These are phyloP conservation scores for Acorus calamus DNA, from an alignment of 106 monocot species.

Conservation along the genomic window DNA sequence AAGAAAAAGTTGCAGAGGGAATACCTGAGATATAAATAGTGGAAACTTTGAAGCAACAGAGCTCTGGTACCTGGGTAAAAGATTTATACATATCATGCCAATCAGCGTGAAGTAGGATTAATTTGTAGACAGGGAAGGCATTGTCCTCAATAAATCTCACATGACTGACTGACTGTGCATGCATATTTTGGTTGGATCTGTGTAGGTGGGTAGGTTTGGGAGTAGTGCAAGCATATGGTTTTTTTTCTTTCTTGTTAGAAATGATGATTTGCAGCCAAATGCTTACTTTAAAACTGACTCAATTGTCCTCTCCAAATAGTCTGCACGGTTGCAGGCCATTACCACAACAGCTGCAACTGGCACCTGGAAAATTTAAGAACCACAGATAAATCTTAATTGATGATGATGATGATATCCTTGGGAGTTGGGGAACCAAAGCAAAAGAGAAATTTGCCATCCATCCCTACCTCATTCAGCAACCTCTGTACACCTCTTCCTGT, in stretches of 20 bases:
- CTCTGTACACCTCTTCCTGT: conserved; percentile 35
- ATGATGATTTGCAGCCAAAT: background rate
- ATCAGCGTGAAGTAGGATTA: no score
- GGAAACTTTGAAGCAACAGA: conserved; percentile 79
- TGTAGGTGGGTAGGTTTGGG: no score
- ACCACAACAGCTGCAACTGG: conserved; percentile 91
- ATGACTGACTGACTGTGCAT: no score
- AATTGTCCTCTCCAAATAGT: conserved; percentile 85
- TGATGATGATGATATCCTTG: background rate
- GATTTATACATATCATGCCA: no score
- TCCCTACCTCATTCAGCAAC: conserved; percentile 26
- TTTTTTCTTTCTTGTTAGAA: no score
- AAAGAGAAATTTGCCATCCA: conserved; percentile 3
- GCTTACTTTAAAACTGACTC: conserved; percentile 76
- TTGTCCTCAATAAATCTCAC: no score
- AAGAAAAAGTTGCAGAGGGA: background rate
- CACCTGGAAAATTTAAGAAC: conserved; percentile 24
- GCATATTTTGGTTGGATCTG: no score
- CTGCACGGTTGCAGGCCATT: conserved; percentile 96
- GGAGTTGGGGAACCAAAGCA: background rate
- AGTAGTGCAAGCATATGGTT: no score
- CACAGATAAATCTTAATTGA: background rate
- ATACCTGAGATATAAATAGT: conserved; percentile 90
- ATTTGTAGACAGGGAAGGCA: no score
- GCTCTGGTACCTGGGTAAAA: conserved; percentile 63